Conservation (phyloP, 2,329 filamentous ascomycete species). For the Rutstroemia sp. region DNA sequence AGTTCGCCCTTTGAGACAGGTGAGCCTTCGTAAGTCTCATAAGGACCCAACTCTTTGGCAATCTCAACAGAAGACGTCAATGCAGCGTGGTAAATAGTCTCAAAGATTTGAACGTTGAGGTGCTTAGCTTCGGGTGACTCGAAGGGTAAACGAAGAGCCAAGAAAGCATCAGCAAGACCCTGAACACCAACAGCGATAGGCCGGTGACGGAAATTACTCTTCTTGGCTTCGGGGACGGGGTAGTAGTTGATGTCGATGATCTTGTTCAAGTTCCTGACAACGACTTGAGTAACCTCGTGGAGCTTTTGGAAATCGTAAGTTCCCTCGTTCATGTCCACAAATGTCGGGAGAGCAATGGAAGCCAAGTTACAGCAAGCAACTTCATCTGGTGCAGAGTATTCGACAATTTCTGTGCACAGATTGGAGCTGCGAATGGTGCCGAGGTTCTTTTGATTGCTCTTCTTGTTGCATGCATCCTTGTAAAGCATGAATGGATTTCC, state of each 20-base stretch:
- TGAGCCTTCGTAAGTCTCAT: conserved; percentile 86
- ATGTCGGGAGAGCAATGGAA: conserved; percentile 85
- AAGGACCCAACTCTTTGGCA: conserved; percentile 75
- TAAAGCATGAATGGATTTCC: conserved; percentile 99
- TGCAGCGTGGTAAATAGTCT: conserved; percentile 97
- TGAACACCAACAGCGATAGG: conserved; percentile 96
- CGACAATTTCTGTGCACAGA: conserved; percentile 96
- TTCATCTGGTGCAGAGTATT: conserved; percentile 96
- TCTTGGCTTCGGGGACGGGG: conserved; percentile 86
- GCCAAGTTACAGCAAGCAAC: conserved; percentile 98
- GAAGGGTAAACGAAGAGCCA: conserved; percentile 92
- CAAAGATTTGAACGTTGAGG: conserved; percentile 97
- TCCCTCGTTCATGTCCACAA: conserved; percentile 77
- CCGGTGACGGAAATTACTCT: conserved; percentile 95
- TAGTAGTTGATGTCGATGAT: conserved; percentile 99
- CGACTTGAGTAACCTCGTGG: conserved; percentile 86
- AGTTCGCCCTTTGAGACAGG: conserved; percentile 92
- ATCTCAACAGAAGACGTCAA: conserved; percentile 83
- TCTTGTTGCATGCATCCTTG: conserved; percentile 96
- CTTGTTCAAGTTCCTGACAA: conserved; percentile 93
- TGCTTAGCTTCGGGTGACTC: conserved; percentile 90
- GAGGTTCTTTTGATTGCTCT: conserved; percentile 99
- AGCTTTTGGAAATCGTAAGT: conserved; percentile 95
- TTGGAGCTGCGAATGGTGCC: conserved; percentile 98
- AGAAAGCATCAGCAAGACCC: conserved; percentile 95